phyloP scores from a whole-genome alignment of 139 green algal genomes.

The Micractinium conductrix region DNA sequence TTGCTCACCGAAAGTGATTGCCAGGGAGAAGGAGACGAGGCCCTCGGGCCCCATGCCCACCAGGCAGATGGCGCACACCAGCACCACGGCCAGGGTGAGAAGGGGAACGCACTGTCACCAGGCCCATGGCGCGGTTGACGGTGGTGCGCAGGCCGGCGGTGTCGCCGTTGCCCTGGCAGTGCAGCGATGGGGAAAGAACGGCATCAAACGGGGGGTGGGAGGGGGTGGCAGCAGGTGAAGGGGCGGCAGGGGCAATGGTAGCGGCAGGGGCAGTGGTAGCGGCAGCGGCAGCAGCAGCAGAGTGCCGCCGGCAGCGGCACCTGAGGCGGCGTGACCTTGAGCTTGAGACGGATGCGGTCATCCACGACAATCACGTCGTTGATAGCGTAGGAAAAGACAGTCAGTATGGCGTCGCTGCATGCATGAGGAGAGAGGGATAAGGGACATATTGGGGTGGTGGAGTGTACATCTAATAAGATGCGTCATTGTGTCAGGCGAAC shows the following conservation, averaged over 20 bases:
- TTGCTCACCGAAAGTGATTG: not conserved
- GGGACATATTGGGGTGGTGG: not conserved
- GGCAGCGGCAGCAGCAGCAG: too few species aligned
- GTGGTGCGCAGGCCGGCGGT: too few species aligned
- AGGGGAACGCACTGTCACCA: not conserved
- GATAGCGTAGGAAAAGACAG: not conserved
- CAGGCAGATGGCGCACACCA: slow-evolving; percentile 2
- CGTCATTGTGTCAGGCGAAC: too few species aligned
- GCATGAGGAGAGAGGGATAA: not conserved
- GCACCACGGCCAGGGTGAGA: not conserved
- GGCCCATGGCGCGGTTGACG: not conserved
- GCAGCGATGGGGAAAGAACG: too few species aligned
- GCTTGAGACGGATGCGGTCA: not conserved
- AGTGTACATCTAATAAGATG: too few species aligned
- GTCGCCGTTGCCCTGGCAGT: too few species aligned
- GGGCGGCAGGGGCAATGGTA: too few species aligned
- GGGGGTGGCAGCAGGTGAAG: too few species aligned
- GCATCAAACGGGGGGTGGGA: too few species aligned
- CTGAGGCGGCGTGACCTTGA: too few species aligned
- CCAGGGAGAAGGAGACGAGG: slow-evolving; percentile 6
- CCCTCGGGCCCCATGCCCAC: not conserved
- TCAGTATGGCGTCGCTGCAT: not conserved
- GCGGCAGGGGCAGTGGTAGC: too few species aligned
- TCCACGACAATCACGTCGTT: not conserved
- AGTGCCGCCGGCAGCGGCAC: too few species aligned